Conservation (phyloP, 345 rosid species). For the Arabis hirsuta region DNA sequence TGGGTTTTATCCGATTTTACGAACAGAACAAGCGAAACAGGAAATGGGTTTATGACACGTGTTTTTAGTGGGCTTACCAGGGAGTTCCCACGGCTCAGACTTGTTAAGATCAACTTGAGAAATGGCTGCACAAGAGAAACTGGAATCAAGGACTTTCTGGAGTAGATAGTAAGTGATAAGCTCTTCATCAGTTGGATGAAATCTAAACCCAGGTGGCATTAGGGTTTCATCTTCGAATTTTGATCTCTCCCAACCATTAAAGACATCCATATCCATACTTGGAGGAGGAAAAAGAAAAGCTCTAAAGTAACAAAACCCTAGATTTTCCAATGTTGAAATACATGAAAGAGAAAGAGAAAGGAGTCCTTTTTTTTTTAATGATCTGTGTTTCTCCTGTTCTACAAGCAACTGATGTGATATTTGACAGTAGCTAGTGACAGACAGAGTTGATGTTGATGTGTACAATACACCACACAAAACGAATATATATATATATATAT, state of each 20-base stretch:
- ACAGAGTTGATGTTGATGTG: conserved; percentile 47
- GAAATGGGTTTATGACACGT: neutral
- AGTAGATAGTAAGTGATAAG: conserved; percentile 87
- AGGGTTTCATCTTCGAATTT: conserved; percentile 45
- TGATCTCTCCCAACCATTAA: conserved; percentile 47
- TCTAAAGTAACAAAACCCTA: conserved; percentile 27
- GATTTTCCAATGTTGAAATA: conserved; percentile 10
- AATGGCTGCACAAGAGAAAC: conserved; percentile 74
- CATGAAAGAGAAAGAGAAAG: neutral
- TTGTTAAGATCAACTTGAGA: conserved; percentile 94
- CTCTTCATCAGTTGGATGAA: conserved; percentile 97
- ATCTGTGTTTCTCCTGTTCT: conserved; percentile 46
- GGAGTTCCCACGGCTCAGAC: conserved; percentile 98
- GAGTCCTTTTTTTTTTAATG: conserved; percentile 31
- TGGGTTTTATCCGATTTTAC: neutral
- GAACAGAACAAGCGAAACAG: neutral
- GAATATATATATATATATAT: conserved; percentile 26
- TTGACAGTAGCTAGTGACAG: conserved; percentile 48
- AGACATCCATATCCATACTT: conserved; percentile 57
- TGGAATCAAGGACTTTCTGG: conserved; percentile 75
- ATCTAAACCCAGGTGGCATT: conserved; percentile 91
- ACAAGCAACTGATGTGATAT: conserved; percentile 50
- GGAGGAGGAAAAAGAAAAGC: neutral
- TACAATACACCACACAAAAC: conserved; percentile 49
- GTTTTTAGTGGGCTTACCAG: conserved; percentile 50